Conservation (phyloP, 129 eudicot species). For the Cynara cardunculus region DNA sequence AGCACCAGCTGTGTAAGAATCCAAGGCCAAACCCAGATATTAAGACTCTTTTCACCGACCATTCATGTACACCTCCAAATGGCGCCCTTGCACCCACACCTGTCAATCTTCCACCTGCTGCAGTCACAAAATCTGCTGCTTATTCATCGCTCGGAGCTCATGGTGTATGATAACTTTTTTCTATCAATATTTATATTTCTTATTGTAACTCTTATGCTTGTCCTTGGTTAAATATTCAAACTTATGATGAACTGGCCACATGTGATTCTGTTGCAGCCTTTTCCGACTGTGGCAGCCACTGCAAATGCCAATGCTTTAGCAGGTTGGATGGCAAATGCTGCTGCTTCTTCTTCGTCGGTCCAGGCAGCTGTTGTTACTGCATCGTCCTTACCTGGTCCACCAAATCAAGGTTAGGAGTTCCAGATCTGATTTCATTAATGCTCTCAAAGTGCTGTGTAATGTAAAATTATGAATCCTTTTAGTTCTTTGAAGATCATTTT, state of each 20-base stretch:
- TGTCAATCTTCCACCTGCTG: constrained; percentile 64
- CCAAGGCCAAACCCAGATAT: constrained; percentile 91
- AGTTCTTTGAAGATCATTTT: too few species aligned
- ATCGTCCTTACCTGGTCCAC: constrained; percentile 70
- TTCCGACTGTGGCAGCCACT: constrained; percentile 70
- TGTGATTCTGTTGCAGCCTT: constrained; percentile 52
- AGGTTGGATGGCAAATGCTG: constrained; percentile 89
- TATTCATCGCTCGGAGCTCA: constrained; percentile 67
- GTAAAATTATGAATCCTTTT: not conserved
- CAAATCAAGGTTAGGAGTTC: constrained; percentile 63
- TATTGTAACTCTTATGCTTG: not conserved
- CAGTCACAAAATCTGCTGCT: constrained; percentile 62
- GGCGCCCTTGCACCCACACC: constrained; percentile 72
- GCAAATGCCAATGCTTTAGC: constrained; percentile 80
- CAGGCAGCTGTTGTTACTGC: constrained; percentile 86
- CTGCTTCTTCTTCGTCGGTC: constrained; percentile 72
- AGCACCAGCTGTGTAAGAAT: constrained; percentile 81
- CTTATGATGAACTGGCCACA: not conserved
- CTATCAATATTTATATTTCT: not conserved
- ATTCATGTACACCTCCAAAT: constrained; percentile 66
- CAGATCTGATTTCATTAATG: constrained; percentile 1
- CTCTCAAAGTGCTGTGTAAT: not conserved
- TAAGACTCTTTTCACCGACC: constrained; percentile 74
- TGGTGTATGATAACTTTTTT: constrained; percentile 48
- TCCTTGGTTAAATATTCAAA: not conserved